Base-by-base conservation (phyloP, 169 alveolate genomes). In the Cystoisospora suis region DNA sequence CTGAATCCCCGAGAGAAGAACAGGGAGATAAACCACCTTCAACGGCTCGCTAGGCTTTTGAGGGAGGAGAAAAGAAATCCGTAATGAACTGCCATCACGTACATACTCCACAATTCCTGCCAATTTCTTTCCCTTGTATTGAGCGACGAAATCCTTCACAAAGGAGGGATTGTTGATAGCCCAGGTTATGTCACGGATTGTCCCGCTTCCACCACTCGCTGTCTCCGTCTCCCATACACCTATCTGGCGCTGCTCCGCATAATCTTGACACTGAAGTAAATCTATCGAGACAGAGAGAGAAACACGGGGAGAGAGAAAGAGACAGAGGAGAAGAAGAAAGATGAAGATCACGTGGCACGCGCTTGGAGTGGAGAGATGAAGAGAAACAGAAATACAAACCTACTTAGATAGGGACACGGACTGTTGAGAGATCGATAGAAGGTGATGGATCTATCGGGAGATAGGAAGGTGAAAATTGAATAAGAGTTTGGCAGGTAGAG, bases 1-100 rank as follows among this genome's bases (percentile, higher is more conserved):
- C 69, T 88, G 92, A 23, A 88, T 32, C 29, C 92, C 92, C 15
- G 92, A 42, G 77, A 88, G 75, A 45, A 70, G 56, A 70, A 88
- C 40, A 42, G 92, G 45, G 61, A 38, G 17, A 47, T 88, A 88
- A 27, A 75, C 56, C 42, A 29, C 6, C 9, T 5, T 20, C 2
- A 27, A 72, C 36, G 88, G 80, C 32, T n/a, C 75, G 40, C 36
- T 32, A 27, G 34, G 20, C 80, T 83, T 34, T 56, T 53, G 58
- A 38, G 77, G 46, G 56, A 58, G 58, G 40, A 32, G 69, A 32
- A 75, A 45, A 75, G 81, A 36, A 32, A 77, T 72, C 32, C 89
- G 70, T 59, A 53, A 5, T 80, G n/a, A 23, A 23, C 88, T 83
- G 15, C 92, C 92, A 83, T 88, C 89, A 23, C 89, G 77, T 34